Base-by-base conservation (phyloP, 495 filamentous ascomycete genomes). In the Echria macrotheca region DNA sequence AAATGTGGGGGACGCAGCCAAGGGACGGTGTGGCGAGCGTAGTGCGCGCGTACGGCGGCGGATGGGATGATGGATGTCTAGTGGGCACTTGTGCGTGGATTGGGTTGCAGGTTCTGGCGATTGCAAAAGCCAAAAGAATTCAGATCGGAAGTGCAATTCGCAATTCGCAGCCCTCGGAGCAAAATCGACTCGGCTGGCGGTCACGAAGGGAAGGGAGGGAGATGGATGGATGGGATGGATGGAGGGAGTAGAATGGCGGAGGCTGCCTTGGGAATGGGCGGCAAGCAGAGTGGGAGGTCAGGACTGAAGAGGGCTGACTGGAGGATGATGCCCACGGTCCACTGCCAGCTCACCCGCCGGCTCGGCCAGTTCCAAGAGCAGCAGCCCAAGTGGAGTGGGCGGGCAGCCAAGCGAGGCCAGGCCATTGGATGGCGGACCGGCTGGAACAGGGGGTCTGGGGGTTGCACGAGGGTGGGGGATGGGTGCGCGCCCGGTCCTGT, bases 321-420 rank as follows among this genome's bases (percentile, higher is more conserved):
- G 46, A 37, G 33, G 17, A 35, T 23, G 35, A n/a, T n/a, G 40
- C 28, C 37, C 11, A 18, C 12, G 26, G 18, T 18, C 24, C 37
- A 47, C 55, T 61, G 60, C 60, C 60, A 63, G 58, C 60, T 55
- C 63, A 64, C 62, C 52, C 55, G 43, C 58, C 44, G 58, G 21
- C 21, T 23, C 21, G 18, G 32, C 31, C 21, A 55, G 58, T 61
- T 64, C 58, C 58, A 61, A 59, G 56, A 57, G 43, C 37, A n/a
- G 55, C 49, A 52, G 45, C 45, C 42, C 9, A 38, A 49, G 62
- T 65, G 59, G 62, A 50, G 52, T 52, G 36, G 5, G 17, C 19
- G 22, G 12, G 17, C 50, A 52, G 50, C 47, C 54, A 56, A 55
- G 52, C 52, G 50, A 54, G 28, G 49, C 40, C 52, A 39, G 43